Percentiles rank a stretch among this genome's conserved stretches.
Evolutionary conservation across 495 filamentous ascomycete species (phyloP).

Genomic region (Lepraria neglecta): DNA sequence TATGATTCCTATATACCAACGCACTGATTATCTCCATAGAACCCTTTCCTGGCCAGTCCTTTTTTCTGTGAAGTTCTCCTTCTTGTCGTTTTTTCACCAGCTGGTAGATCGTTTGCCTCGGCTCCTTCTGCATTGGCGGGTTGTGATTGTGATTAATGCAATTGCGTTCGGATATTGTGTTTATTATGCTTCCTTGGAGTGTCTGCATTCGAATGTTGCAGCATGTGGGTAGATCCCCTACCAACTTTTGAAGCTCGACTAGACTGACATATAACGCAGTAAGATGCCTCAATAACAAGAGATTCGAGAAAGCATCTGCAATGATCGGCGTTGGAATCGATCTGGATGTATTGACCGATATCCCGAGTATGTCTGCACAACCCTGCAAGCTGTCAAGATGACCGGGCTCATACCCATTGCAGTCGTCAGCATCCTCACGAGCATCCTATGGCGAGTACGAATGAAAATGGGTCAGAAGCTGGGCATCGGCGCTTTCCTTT

Average conservation of each 20-base stretch:
- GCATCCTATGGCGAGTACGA: conserved; percentile 19
- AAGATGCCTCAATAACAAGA: not conserved
- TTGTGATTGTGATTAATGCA: not conserved
- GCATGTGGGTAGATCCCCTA: not conserved
- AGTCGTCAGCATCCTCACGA: conserved; percentile 14
- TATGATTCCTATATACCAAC: not conserved
- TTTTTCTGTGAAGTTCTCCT: conserved; percentile 7
- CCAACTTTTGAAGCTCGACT: not conserved
- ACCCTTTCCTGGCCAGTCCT: not conserved
- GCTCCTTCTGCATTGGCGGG: conserved; percentile 1
- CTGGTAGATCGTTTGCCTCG: not conserved
- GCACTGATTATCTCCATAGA: not conserved
- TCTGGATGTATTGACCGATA: conserved; percentile 15
- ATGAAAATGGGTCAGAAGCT: conserved; percentile 17
- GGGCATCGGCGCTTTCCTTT: conserved; percentile 18
- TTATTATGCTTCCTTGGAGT: not conserved
- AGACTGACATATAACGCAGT: not conserved
- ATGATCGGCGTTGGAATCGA: not conserved
- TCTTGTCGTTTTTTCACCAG: not conserved
- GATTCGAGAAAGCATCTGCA: not conserved
- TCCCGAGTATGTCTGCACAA: conserved; percentile 1
- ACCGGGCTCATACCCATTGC: not conserved
- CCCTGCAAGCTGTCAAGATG: not conserved
- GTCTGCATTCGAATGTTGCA: not conserved
- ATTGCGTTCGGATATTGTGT: not conserved